Evolutionary conservation across 2,329 filamentous ascomycete genomes (phyloP), one percentile per base, ranked within the genome.

Genomic region (Trichophyton simii): DNA sequence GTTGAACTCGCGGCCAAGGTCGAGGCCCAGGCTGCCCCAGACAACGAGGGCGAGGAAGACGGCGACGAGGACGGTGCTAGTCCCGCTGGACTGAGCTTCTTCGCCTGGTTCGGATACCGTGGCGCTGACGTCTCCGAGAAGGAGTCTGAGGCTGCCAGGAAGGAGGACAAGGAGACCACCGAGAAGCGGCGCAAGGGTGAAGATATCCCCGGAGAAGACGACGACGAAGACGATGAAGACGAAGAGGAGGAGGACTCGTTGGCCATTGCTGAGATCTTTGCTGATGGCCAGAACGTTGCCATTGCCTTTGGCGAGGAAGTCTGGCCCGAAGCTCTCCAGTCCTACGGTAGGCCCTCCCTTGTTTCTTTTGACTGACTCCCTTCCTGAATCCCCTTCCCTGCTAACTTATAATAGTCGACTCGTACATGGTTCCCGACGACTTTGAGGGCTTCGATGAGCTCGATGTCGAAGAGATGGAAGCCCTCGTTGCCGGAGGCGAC

Each of bases 251-350:
- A 82, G 0, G 77, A 83, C 34, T 83, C 86, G 65, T 82, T 87
- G 66, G 82, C 86, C 64, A 84, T 86, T 60, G 81, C 87, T 57
- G 92, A 96, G 75, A 87, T 95, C 67, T 96, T 94, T 79, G 87
- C 88, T n/a, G 84, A 85, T 50, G 92, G 89, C 22, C 90, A 95
- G 67, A 87, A 91, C 64, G 75, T 97, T 57, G 91, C 91, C 44
- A 81, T 90, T 65, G 81, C 85, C 63, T 80, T 97, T 67, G 84
- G 87, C 7, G 91, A 97, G 71, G 92, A 97, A 67, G 78, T 97
- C 59, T 96, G 87, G 86, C 88, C 89, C 57, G 84, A 85, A 65
- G 92, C 91, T 62, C 86, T 95, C 73, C 89, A 88, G 74, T 95
- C 94, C 77, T 97, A 94, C 77, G 88, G 89, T 94, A 79, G 77